Evolutionary conservation across 257 asterid genomes (phyloP).

Genomic region (Rehmannia glutinosa): DNA sequence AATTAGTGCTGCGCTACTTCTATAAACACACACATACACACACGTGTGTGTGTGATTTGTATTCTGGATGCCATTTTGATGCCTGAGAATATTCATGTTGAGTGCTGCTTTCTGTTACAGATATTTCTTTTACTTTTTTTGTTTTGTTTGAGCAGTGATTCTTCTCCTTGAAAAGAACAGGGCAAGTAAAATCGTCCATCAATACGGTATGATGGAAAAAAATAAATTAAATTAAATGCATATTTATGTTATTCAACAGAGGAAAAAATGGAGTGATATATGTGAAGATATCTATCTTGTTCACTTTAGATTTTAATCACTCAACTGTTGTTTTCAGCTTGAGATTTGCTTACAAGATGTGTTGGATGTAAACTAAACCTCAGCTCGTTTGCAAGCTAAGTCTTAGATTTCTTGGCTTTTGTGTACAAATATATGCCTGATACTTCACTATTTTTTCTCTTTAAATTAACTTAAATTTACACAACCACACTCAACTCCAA

Average conservation of each 20-base stretch:
- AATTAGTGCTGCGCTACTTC: too few species aligned
- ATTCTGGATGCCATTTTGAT: background rate
- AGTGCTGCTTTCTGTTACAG: background rate
- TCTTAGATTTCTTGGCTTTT: conserved; percentile 6
- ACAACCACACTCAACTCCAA: conserved; percentile 2
- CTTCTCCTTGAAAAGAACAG: too few species aligned
- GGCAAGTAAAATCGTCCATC: too few species aligned
- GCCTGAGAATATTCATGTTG: background rate
- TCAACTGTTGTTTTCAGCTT: conserved; percentile 21
- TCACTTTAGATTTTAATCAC: background rate
- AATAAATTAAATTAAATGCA: too few species aligned
- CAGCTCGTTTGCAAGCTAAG: background rate
- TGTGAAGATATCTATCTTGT: background rate
- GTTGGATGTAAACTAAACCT: too few species aligned
- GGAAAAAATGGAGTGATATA: background rate
- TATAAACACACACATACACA: background rate
- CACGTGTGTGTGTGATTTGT: background rate
- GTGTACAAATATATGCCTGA: background rate
- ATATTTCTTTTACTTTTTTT: background rate
- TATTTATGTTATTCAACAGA: too few species aligned
- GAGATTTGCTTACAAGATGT: background rate
- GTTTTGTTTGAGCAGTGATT: background rate
- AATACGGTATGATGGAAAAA: too few species aligned
- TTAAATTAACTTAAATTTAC: conserved; percentile 10
- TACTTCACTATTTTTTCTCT: background rate